Evolutionary conservation across 495 filamentous ascomycete genomes (phyloP), one percentile per base, ranked within the genome.

Genomic region (Xylaria scruposa): DNA sequence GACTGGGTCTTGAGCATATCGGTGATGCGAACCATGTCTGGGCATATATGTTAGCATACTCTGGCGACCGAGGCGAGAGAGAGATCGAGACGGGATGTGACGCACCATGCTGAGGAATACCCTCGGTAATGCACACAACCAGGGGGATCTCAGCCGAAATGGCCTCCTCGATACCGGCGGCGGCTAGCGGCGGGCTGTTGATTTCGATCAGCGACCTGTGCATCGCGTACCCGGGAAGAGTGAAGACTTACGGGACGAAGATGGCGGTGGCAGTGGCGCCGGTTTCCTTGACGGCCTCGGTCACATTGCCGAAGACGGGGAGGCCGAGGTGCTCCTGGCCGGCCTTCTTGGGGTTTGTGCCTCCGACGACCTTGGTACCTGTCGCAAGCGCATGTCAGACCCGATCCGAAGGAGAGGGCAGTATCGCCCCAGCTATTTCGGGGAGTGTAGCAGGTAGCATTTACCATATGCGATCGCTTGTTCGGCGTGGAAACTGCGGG

Each of bases 21-120:
- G 77, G 97, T 98, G 79, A 99, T 97, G 81, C 96, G 94, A 76
- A 99, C 94, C 96, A 99, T 99, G 84, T 99, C 96, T 93, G 78
- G 64, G 66, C 21, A 47, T 36, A 47, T 36, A 31, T 58, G 56
- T 78, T 72, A 81, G 71, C 31, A 29, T 4, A 42, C 8, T 63
- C 36, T 56, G 31, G n/a, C 51, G 36, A 24, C 29, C 17, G 13
- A 56, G 51, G 38, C 49, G 6, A 12, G 10, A 33, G 10, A 33
- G 10, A 59, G 4, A 51, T 19, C 19, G 54, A 36, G 29, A 19
- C 10, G 61, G 24, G 46, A 38, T 12, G 40, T 12, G 26, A 78
- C 90, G 78, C 86, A 94, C 93, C 93, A 85, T 98, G 95, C 83
- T 98, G 95, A 72, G 95, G 95, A 74, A 98, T 98, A 75, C 96